Conservation (phyloP, 805 yeast genomes). For the Candida suzukii region DNA sequence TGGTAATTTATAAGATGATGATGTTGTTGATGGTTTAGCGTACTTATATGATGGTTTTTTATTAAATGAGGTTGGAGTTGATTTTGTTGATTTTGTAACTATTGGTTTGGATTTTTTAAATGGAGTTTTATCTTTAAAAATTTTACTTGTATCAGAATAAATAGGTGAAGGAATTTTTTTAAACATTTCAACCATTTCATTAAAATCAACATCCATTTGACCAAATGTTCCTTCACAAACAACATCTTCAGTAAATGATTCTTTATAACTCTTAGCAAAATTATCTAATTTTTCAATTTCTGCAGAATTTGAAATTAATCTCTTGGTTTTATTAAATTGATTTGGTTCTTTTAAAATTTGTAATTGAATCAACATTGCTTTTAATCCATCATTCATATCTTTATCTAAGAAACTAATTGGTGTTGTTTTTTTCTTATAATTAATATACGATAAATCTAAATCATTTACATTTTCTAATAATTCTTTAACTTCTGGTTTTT, state of each 20-base stretch:
- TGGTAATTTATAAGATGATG: too few relatives aligned
- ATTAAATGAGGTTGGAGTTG: too few relatives aligned
- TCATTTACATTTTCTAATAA: slow-evolving; percentile 13
- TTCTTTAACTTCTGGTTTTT: slow-evolving; percentile 25
- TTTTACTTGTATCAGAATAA: background rate
- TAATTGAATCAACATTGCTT: slow-evolving; percentile 17
- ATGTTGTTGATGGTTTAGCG: too few relatives aligned
- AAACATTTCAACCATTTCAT: slow-evolving; percentile 14
- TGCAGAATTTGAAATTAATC: slow-evolving; percentile 10
- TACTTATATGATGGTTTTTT: too few relatives aligned
- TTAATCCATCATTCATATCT: slow-evolving; percentile 14
- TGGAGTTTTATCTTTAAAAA: too few relatives aligned
- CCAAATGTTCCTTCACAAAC: slow-evolving; percentile 14
- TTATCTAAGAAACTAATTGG: slow-evolving; percentile 23
- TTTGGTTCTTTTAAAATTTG: slow-evolving; percentile 21
- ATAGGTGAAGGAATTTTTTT: background rate
- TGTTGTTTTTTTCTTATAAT: slow-evolving; percentile 5
- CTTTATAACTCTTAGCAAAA: slow-evolving; percentile 10
- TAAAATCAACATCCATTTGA: slow-evolving; percentile 5
- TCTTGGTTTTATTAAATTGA: slow-evolving; percentile 22
- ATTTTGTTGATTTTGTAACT: too few relatives aligned
- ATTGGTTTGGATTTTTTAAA: background rate
- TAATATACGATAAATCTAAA: slow-evolving; percentile 9
- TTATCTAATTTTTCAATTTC: slow-evolving; percentile 8
- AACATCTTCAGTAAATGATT: slow-evolving; percentile 12